phyloP scores from a whole-genome alignment of 805 yeast genomes.

The Metschnikowia baotianmanensis region DNA sequence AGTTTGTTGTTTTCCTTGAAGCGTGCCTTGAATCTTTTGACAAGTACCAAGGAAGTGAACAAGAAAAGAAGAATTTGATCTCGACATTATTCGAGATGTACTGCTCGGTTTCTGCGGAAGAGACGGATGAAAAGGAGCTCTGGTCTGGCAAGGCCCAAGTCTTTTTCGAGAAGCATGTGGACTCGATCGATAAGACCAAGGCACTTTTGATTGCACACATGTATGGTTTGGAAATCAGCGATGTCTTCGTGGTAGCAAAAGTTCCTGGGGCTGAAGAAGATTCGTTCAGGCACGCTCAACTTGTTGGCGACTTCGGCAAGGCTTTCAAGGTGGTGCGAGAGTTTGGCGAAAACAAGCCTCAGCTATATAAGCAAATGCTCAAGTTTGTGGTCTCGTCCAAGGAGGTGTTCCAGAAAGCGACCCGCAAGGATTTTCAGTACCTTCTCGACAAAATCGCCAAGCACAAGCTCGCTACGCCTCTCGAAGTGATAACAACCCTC shows the following conservation, averaged over 20 bases:
- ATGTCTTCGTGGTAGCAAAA: conserved; percentile 37
- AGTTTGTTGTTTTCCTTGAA: conserved; percentile 88
- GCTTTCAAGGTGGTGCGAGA: conserved; percentile 57
- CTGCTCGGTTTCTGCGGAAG: conserved; percentile 48
- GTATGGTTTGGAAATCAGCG: conserved; percentile 46
- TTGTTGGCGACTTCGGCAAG: conserved; percentile 53
- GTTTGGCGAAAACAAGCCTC: conserved; percentile 62
- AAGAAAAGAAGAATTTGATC: conserved; percentile 70
- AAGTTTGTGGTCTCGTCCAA: conserved; percentile 58
- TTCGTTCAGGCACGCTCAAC: conserved; percentile 66
- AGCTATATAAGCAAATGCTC: conserved; percentile 63
- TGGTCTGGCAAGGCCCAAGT: conserved; percentile 69
- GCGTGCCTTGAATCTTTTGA: conserved; percentile 83
- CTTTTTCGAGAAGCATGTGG: conserved; percentile 47
- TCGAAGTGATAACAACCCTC: conserved; percentile 72
- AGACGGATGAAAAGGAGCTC: conserved; percentile 29
- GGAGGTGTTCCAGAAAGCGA: conserved; percentile 48
- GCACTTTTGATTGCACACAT: conserved; percentile 57
- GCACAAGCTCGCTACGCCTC: conserved; percentile 59
- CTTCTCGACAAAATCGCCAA: conserved; percentile 54
- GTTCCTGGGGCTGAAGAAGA: conserved; percentile 44
- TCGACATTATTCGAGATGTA: conserved; percentile 84
- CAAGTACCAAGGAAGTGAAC: conserved; percentile 63
- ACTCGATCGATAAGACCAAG: conserved; percentile 53
- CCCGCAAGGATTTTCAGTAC: conserved; percentile 45